Evolutionary conservation across 2,329 filamentous ascomycete genomes (phyloP), one percentile per base, ranked within the genome.

Genomic region (Madurella fahalii): DNA sequence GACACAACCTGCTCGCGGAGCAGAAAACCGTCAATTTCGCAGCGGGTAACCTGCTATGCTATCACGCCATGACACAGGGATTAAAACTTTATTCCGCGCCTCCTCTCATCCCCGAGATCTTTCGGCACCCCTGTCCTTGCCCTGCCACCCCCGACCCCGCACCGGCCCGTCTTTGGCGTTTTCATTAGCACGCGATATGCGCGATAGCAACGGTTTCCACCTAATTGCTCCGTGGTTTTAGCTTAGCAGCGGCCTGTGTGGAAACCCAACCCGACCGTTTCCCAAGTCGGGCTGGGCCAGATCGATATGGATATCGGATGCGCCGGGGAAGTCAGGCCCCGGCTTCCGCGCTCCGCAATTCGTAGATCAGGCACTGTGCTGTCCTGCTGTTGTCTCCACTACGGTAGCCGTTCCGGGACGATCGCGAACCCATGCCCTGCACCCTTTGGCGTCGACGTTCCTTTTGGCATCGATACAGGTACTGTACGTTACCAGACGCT

Each of bases 281-380:
- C 50, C 51, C 40, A 11, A 11, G 43, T 57, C 51, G 44, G 51
- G 47, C 16, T 45, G 37, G 50, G 17, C 43, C 30, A 47, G 40
- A 57, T 54, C 51, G 52, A 50, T 12, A 49, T 54, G 47, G 47
- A 41, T 11, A 32, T 30, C 31, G 45, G 40, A 37, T 40, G 32
- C 44, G n/a, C 48, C 56, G 56, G 52, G 54, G 56, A 58, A 58
- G 49, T 11, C 25, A 40, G 17, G 20, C 51, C 51, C 51, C 48
- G 39, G 56, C 25, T 54, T 58, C 56, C 56, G 56, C n/a, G 40
- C 41, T 34, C 9, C 8, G 2, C 8, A 45, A 51, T 41, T 52
- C 40, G 47, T 44, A 48, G 40, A 18, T 11, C 40, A 7, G 46
- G n/a, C 37, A n/a, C 42, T 46, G 34, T 37, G 34, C 34, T 13